Evolutionary conservation across 768 basidiomycete species (phyloP), one percentile per base, ranked within the genome.

Genomic region (Strobilomyces confusus): DNA sequence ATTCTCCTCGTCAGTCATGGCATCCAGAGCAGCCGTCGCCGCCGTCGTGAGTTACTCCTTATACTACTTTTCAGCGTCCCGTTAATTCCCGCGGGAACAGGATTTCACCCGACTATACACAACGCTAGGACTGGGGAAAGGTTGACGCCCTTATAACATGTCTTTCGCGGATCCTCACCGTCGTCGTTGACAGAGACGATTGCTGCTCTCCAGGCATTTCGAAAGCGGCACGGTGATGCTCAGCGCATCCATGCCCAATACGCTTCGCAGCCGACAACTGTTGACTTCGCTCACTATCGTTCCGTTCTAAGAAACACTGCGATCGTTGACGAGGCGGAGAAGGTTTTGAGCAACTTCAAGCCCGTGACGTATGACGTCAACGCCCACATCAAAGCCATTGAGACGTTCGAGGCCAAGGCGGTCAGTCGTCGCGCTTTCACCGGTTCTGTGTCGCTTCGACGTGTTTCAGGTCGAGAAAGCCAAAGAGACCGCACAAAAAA

Each of bases 391-490:
- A 95, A 93, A 75, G 93, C 92, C 42, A 97, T 99, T 63, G 93
- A 95, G 69, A 86, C 92, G 46, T 99, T 99, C 72, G 92, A 98
- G 80, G 79, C 83, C 56, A 97, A 95, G 75, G 97, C 97, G 57
- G 95, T 98, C 61, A 62, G 87, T 58, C 41, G 40, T 61, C n/a
- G 29, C 43, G 15, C n/a, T 55, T 33, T 29, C 37, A 22, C 25
- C 15, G 17, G 19, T 14, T n/a, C 8, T 33, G 30, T 62, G 48
- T 49, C 49, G 55, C 34, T 20, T 56, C 22, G 32, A 48, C 22
- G 20, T 34, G 26, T 8, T 45, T 43, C 59, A 95, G 95, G 83
- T 98, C 59, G 83, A 79, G 45, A 91, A 88, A 61, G 95, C 97
- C 51, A 79, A 91, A 74, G 87, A 89, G 72, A 95, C 95, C 12